A percentile compares a stretch with the other conserved stretches of the same genome.
Conservation (phyloP, 139 green algal species). For the Coelastrella sp. region DNA sequence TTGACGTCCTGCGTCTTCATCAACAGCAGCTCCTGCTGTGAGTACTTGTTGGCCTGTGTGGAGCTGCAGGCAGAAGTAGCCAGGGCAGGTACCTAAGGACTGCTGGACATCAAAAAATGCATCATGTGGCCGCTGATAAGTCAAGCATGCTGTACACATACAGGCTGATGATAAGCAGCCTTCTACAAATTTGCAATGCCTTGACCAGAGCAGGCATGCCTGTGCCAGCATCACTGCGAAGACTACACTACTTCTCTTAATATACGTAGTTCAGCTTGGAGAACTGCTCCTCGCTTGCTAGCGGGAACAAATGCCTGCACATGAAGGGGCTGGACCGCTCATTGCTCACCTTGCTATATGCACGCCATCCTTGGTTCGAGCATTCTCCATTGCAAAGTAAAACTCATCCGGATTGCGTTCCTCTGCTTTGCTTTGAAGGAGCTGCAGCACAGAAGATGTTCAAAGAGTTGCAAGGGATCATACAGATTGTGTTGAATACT, state of each 20-base stretch:
- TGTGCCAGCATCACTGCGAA: no score
- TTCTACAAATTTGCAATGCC: no score
- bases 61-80: constrained; percentile 47
- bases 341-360: constrained; percentile 64
- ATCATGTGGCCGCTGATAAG: no score
- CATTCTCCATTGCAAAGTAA: constrained; percentile 97
- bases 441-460: constrained; percentile 55
- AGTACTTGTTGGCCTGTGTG: constrained; percentile 91
- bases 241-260: no score
- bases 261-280: no score
- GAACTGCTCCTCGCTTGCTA: no score
- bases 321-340: neutral
- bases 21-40: constrained; percentile 88
- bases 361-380: constrained; percentile 84
- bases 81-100: neutral
- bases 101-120: neutral
- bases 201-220: no score
- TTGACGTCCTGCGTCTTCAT: constrained; percentile 96
- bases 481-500: neutral
- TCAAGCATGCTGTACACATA: no score
- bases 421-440: constrained; percentile 90
- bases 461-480: neutral
- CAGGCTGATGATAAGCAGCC: no score
- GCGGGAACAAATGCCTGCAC: neutral
- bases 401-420: constrained; percentile 99